Base-by-base conservation (phyloP, 2,329 filamentous ascomycete species). In the Pezicula neosporulosa region DNA sequence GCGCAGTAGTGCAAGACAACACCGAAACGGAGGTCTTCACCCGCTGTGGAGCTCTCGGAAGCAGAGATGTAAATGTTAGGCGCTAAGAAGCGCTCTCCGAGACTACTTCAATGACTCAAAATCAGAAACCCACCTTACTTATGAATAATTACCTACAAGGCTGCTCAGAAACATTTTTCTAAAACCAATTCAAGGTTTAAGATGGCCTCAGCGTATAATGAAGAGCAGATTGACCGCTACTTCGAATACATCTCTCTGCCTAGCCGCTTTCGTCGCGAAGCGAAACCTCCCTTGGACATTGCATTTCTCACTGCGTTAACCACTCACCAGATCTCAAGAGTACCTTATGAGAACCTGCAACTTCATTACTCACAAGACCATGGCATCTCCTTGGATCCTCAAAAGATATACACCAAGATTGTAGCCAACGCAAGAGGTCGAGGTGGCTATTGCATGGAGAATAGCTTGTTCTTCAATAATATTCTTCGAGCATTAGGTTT, bases 401-500 rank as follows among this genome's bases (percentile, higher is more conserved):
- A 63, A 44, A 39, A 45, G 3, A 44, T 65, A 3, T 66, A 59
- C 49, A n/a, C 56, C 9, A 66, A 66, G 46, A 61, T 63, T 13
- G 56, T 65, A 3, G 44, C 21, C 1, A 46, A 60, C 44, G 53
- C 51, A 9, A 51, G 60, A 48, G 68, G 73, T 4, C 62, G 73
- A 48, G 82, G 82, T 16, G 81, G 82, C 0, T 85, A 85, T 63
- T 85, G 81, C 66, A 80, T 85, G 72, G 81, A 84, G 60, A 72
- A 72, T 24, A 77, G 71, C 49, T 71, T 81, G 39, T 70, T 85
- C 18, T 81, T 83, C 57, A 72, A 76, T 56, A 70, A 80, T 55
- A 64, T 81, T 12, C 68, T 83, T 4, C 66, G 73, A 16, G 74
- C 68, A 2, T 58, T 82, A n/a, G 78, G 78, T 1, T 83, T 77